Conservation (phyloP, 441 rosid genomes). For the Gossypium davidsonii region DNA sequence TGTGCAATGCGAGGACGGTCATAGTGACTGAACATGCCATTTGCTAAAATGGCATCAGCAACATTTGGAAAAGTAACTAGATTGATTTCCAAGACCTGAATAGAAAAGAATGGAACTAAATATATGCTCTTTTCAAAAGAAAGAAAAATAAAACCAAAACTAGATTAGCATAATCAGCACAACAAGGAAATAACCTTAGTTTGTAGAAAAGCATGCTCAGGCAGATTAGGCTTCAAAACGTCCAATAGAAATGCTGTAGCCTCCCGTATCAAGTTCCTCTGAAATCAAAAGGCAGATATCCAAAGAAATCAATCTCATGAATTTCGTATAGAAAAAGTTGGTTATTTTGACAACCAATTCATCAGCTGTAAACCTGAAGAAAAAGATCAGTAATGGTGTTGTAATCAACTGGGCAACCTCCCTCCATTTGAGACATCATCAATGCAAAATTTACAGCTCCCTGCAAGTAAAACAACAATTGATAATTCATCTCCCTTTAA, state of each 20-base stretch:
- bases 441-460: constrained; percentile 98
- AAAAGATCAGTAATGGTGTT: constrained; percentile 98
- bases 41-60: constrained; percentile 98
- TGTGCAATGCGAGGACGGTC: constrained; percentile 95
- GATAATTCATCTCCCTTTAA: background rate
- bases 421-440: constrained; percentile 99
- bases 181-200: constrained; percentile 58
- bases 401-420: constrained; percentile 97
- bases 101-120: constrained; percentile 19
- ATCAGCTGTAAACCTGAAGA: constrained; percentile 65
- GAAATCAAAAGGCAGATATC: constrained; percentile 13
- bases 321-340: background rate
- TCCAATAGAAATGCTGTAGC: constrained; percentile 97
- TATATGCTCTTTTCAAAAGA: background rate
- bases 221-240: constrained; percentile 94
- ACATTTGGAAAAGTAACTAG: constrained; percentile 96
- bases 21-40: constrained; percentile 97
- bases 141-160: background rate
- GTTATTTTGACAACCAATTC: background rate
- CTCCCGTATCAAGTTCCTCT: constrained; percentile 97
- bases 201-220: constrained; percentile 90
- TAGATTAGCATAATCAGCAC: constrained; percentile 1
- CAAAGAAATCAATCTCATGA: constrained; percentile 8
- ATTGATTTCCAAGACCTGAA: constrained; percentile 92
- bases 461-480: constrained; percentile 33